Conservation (phyloP, 257 asterid genomes). For the Solanum rostratum region DNA sequence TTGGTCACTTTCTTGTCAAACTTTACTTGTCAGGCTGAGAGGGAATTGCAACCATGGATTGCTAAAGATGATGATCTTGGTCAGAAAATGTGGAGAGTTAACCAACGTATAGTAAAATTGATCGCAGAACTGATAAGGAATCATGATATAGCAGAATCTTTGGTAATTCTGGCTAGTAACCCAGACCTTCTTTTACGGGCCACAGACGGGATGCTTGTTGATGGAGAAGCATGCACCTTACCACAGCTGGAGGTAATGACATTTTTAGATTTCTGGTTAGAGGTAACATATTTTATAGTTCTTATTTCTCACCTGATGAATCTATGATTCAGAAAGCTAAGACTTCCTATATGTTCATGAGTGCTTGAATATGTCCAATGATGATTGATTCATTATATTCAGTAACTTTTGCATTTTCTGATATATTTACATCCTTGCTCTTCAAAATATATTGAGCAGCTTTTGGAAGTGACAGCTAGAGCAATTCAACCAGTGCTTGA, state of each 20-base stretch:
- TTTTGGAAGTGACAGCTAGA: conserved; percentile 91
- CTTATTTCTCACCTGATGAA: background rate
- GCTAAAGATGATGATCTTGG: conserved; percentile 88
- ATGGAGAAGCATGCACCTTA: conserved; percentile 98
- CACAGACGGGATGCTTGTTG: conserved; percentile 97
- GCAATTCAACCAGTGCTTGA: conserved; percentile 83
- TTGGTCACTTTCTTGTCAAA: conserved; percentile 32
- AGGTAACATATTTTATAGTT: conserved; percentile 21
- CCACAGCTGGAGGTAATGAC: conserved; percentile 87
- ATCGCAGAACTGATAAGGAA: conserved; percentile 90
- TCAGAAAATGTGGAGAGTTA: conserved; percentile 89
- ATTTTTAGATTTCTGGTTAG: conserved; percentile 14
- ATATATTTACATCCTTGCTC: conserved; percentile 9
- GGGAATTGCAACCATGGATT: conserved; percentile 94
- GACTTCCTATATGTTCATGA: background rate
- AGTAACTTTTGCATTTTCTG: background rate
- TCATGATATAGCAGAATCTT: conserved; percentile 82
- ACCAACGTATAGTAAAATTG: conserved; percentile 88
- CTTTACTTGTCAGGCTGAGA: conserved; percentile 77
- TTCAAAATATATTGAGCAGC: conserved; percentile 29
- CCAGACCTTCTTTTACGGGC: conserved; percentile 96
- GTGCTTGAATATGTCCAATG: background rate
- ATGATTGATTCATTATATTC: background rate
- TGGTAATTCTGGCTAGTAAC: conserved; percentile 78
- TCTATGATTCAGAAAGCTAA: background rate